Conservation (phyloP, 306 rosid genomes). For the Betula pendula region DNA sequence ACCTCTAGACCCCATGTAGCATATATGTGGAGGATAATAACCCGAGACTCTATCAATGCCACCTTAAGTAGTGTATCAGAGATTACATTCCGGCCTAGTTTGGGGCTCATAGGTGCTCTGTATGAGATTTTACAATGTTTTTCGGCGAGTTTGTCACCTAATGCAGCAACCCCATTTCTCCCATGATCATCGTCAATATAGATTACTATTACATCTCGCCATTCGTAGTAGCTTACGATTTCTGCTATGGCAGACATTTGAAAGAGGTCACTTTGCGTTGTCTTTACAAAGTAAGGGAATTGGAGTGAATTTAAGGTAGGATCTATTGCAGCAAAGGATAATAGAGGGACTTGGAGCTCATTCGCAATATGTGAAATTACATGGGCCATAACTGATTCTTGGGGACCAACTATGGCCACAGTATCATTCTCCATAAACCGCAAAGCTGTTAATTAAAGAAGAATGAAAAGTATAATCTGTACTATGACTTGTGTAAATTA, state of each 20-base stretch:
- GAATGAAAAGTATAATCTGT: constrained; percentile 14
- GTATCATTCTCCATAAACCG: constrained; percentile 64
- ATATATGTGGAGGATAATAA: constrained; percentile 62
- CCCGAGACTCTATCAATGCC: constrained; percentile 74
- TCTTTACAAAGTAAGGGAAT: constrained; percentile 82
- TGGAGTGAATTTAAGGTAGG: constrained; percentile 87
- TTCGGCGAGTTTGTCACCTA: constrained; percentile 75
- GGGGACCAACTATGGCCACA: constrained; percentile 94
- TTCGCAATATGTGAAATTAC: constrained; percentile 83
- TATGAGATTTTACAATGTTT: constrained; percentile 76
- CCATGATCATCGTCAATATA: constrained; percentile 88
- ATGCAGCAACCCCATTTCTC: constrained; percentile 73
- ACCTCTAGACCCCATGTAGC: constrained; percentile 46
- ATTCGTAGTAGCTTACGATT: constrained; percentile 56
- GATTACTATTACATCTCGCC: constrained; percentile 89
- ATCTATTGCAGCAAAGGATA: constrained; percentile 80
- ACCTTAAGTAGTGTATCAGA: constrained; percentile 70
- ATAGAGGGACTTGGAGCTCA: constrained; percentile 81
- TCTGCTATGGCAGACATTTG: constrained; percentile 89
- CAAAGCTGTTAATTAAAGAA: constrained; percentile 55
- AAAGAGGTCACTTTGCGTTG: constrained; percentile 68
- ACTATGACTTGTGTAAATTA: background rate
- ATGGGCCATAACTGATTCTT: constrained; percentile 81
- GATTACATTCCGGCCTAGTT: constrained; percentile 48
- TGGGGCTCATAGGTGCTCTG: constrained; percentile 67